Percentiles rank a stretch among this genome's conserved stretches.
phyloP scores from a whole-genome alignment of 208 protist genomes.

The Kentomonas sorsogonicus region DNA sequence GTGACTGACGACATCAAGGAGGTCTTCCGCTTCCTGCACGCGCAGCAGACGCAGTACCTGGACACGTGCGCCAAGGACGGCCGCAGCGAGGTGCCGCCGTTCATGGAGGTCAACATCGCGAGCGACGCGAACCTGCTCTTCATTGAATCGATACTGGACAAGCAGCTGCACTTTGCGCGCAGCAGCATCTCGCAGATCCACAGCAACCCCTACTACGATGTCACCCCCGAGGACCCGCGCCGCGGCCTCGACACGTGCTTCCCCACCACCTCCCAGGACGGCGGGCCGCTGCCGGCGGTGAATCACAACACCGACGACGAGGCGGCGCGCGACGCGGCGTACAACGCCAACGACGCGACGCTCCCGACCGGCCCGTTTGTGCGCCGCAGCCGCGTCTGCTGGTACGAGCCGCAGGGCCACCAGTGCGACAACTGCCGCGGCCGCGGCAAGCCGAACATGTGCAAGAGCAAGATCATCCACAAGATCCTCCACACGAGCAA shows the following conservation, averaged over 20 bases:
- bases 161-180: slow-evolving; percentile 36
- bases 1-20: slow-evolving; percentile 58
- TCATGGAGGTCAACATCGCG: slow-evolving; percentile 76
- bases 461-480: slow-evolving; percentile 77
- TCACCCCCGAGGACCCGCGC: slow-evolving; percentile 11
- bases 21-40: slow-evolving; percentile 58
- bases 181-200: slow-evolving; percentile 65
- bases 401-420: slow-evolving; percentile 76
- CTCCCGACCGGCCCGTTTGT: no score
- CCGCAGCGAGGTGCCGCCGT: slow-evolving; percentile 14
- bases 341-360: slow-evolving; percentile 31
- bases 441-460: slow-evolving; percentile 72
- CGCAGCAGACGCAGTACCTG: slow-evolving; percentile 24
- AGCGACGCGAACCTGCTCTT: slow-evolving; percentile 80
- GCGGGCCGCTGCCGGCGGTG: slow-evolving; percentile 5
- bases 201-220: slow-evolving; percentile 76
- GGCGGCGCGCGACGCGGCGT: slow-evolving; percentile 34
- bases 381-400: slow-evolving; percentile 53
- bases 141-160: slow-evolving; percentile 59
- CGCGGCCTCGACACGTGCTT: background rate
- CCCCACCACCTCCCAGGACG: background rate
- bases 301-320: slow-evolving; percentile 33
- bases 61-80: background rate
- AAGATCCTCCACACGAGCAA: slow-evolving; percentile 59
- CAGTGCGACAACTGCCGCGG: slow-evolving; percentile 49